Base-by-base conservation (phyloP, 2,329 filamentous ascomycete species). In the Teratosphaeria destructans region DNA sequence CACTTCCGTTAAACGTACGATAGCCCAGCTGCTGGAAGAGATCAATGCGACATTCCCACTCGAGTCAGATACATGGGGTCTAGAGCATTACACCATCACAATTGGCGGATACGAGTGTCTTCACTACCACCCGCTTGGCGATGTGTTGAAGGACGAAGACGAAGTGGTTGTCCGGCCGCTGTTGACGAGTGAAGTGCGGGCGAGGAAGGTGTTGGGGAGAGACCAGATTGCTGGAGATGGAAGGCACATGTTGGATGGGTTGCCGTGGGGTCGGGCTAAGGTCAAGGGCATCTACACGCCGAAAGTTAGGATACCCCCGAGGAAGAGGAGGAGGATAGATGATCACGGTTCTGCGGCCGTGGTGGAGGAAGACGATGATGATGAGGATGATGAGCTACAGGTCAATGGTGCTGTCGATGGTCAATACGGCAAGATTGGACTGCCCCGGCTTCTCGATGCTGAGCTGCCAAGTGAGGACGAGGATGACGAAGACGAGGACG, bases 1-100 rank as follows among this genome's bases (percentile, higher is more conserved):
- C 14, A 64, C 65, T 6, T 61, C 65, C 27, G 61, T 63, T 34
- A 65, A 64, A 34, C 61, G 66, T 57, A 95, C 90, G 2, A 80
- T 96, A 61, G 82, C 88, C 34, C 84, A 87, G 65, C 82, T 96
- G 2, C 79, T 96, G 43, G 84, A 88, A 63, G 82, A 90, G 62
- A 79, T 96, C 65, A 92, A 95, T 73, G 83, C 89, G 52, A 81
- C 88, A 16, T 78, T 96, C 1, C 91, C 92, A 0, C 82, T 97
- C 0, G 91, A 96, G 75, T 85, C 86, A 59, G 80, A 81, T 49
- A 80, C 90, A 61, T 96, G 90, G 90, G 90, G 90, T 0, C 76
- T 96, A 3, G 92, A 96, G 68, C 90, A 96, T 71, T 97, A 97
- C 73, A 83, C 83, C 8, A 89, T 96, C 34, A 89, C 95, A 73